A percentile compares a stretch with the other conserved stretches of the same genome.
Evolutionary conservation across 495 filamentous ascomycete genomes (phyloP).

Genomic region (Daldinia decipiens): DNA sequence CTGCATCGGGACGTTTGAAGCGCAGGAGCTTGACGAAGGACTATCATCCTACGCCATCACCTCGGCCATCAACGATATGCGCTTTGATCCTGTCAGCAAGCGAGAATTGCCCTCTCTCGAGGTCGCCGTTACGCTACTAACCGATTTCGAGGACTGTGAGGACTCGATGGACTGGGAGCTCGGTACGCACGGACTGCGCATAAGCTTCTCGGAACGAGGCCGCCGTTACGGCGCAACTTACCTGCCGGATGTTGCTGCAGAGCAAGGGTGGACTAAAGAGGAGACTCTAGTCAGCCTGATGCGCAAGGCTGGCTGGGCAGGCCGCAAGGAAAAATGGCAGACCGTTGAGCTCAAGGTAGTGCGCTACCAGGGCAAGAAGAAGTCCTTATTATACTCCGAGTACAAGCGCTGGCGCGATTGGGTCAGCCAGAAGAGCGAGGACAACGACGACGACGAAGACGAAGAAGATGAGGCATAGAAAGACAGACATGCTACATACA

Average conservation of each 20-base stretch:
- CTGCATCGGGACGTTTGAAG: conserved; percentile 96
- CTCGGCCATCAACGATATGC: conserved; percentile 87
- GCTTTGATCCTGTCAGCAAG: conserved; percentile 78
- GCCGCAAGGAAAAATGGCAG: conserved; percentile 74
- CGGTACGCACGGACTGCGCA: conserved; percentile 84
- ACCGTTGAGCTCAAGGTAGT: conserved; percentile 79
- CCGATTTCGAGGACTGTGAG: conserved; percentile 76
- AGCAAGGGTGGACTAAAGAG: conserved; percentile 97
- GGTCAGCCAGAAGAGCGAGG: conserved; percentile 56
- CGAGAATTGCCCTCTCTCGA: conserved; percentile 75
- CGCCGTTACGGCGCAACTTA: conserved; percentile 84
- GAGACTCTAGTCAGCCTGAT: conserved; percentile 89
- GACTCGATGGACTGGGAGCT: conserved; percentile 86
- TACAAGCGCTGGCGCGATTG: conserved; percentile 83
- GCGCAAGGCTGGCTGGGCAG: conserved; percentile 91
- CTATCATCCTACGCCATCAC: conserved; percentile 85
- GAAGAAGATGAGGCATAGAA: conserved; percentile 21
- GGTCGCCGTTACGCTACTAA: conserved; percentile 77
- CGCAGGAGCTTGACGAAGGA: conserved; percentile 75
- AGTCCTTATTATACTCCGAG: conserved; percentile 72
- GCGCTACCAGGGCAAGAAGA: conserved; percentile 82
- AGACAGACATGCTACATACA: background rate
- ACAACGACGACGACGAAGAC: background rate
- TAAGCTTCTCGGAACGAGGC: conserved; percentile 75
- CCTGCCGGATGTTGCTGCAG: conserved; percentile 87